phyloP scores from a whole-genome alignment of 2,329 filamentous ascomycete species.

The Pyricularia grisea region DNA sequence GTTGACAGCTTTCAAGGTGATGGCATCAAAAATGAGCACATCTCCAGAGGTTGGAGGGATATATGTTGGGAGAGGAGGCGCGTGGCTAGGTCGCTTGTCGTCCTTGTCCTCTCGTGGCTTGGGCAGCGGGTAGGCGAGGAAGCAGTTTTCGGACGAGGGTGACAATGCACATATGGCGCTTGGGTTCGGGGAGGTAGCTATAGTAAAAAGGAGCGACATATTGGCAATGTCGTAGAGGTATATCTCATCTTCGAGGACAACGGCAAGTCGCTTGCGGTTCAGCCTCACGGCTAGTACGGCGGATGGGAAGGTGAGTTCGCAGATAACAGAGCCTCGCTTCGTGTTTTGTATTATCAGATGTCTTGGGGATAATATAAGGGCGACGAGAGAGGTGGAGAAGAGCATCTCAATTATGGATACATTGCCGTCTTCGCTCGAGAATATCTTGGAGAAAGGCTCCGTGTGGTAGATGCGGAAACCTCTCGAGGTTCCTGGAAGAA shows the following conservation, averaged over 20 bases:
- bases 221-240: slow-evolving; percentile 99
- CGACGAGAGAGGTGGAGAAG: slow-evolving; percentile 94
- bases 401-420: slow-evolving; percentile 97
- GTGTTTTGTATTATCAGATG: slow-evolving; percentile 96
- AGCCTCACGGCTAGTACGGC: slow-evolving; percentile 87
- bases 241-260: slow-evolving; percentile 90
- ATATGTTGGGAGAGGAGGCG: slow-evolving; percentile 70
- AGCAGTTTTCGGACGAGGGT: slow-evolving; percentile 91
- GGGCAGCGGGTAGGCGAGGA: slow-evolving; percentile 86
- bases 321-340: slow-evolving; percentile 68
- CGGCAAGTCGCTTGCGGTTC: slow-evolving; percentile 87
- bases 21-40: slow-evolving; percentile 84
- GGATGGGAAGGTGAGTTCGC: slow-evolving; percentile 97
- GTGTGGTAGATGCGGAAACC: slow-evolving; percentile 96
- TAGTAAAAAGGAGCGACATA: slow-evolving; percentile 89
- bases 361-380: slow-evolving; percentile 82
- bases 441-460: slow-evolving; percentile 91
- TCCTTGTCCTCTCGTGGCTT: slow-evolving; percentile 54
- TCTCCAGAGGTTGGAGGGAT: slow-evolving; percentile 81
- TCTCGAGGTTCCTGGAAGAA: slow-evolving; percentile 65
- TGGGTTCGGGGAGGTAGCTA: slow-evolving; percentile 89
- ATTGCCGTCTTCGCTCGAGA: slow-evolving; percentile 89
- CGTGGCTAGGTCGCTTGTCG: slow-evolving; percentile 62
- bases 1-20: slow-evolving; percentile 85
- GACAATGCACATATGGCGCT: slow-evolving; percentile 86